Percentiles rank a stretch among this genome's conserved stretches.
Conservation (phyloP, 2,329 filamentous ascomycete species). For the Mycocentrospora acerina region DNA sequence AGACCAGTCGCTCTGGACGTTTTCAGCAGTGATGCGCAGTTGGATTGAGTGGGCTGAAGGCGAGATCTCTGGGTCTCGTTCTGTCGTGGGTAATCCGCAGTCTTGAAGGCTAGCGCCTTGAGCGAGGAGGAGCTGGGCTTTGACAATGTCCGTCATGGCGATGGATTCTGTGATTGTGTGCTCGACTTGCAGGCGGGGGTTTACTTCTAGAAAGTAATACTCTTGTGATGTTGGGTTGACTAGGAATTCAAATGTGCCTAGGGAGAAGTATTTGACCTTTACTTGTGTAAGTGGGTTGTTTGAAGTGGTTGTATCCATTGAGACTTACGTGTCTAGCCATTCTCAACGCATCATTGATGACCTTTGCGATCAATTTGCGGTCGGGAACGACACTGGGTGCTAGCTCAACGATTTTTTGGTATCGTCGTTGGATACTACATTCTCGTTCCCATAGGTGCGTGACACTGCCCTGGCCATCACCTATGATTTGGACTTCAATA, state of each 20-base stretch:
- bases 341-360: conserved; percentile 56
- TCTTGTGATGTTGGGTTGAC: conserved; percentile 52
- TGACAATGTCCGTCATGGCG: conserved; percentile 56
- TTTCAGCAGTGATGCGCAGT: conserved; percentile 60
- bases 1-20: conserved; percentile 55
- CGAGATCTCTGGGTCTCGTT: conserved; percentile 33
- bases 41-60: conserved; percentile 55
- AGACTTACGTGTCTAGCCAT: conserved; percentile 51
- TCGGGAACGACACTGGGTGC: conserved; percentile 56
- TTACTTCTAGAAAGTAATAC: conserved; percentile 63
- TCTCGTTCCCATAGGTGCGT: conserved; percentile 62
- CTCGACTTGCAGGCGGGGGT: conserved; percentile 63
- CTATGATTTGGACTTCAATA: conserved; percentile 62
- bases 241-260: conserved; percentile 67
- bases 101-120: conserved; percentile 50
- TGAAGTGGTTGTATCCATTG: not conserved
- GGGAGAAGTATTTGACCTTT: conserved; percentile 56
- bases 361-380: conserved; percentile 48
- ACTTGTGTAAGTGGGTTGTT: not conserved
- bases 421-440: conserved; percentile 61
- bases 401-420: conserved; percentile 63
- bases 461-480: conserved; percentile 55
- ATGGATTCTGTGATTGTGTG: conserved; percentile 63
- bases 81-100: conserved; percentile 32
- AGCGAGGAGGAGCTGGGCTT: conserved; percentile 55